A percentile compares a stretch with the other conserved stretches of the same genome.
These are phyloP conservation scores for Oryza glaberrima DNA, from an alignment of 176 grass and related monocot species.

Conservation along the genomic window DNA sequence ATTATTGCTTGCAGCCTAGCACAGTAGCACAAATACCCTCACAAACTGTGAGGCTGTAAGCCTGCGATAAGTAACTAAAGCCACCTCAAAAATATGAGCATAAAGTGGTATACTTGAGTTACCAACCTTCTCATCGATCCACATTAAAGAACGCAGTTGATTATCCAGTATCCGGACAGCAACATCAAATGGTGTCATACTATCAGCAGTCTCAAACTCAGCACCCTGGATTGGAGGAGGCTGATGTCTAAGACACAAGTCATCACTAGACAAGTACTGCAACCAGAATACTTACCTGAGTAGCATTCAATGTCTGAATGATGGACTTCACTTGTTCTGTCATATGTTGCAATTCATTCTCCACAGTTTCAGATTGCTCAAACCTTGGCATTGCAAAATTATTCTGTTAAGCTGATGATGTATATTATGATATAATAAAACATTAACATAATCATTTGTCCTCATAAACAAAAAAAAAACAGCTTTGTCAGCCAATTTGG, in stretches of 20 bases:
- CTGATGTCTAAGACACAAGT: slow-evolving; percentile 29
- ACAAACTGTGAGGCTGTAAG: neutral
- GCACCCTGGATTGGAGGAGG: slow-evolving; percentile 61
- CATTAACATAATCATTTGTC: neutral
- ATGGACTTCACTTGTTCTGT: slow-evolving; percentile 98
- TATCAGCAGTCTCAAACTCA: slow-evolving; percentile 67
- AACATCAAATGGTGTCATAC: slow-evolving; percentile 92
- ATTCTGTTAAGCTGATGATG: slow-evolving; percentile 4
- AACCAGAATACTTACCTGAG: slow-evolving; percentile 59
- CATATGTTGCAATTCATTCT: slow-evolving; percentile 93
- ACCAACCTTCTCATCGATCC: slow-evolving; percentile 96
- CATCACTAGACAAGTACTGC: slow-evolving; percentile 18
- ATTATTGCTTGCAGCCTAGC: slow-evolving; percentile 29
- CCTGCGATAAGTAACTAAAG: neutral
- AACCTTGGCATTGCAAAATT: slow-evolving; percentile 65
- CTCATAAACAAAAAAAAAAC: neutral
- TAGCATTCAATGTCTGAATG: slow-evolving; percentile 89
- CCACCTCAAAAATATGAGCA: neutral
- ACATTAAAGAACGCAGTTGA: slow-evolving; percentile 93
- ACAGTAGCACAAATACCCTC: neutral
- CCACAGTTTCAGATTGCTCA: slow-evolving; percentile 84
- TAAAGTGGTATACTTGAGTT: neutral
- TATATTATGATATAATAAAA: neutral
- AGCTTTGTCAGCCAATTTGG: neutral
- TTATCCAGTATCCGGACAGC: slow-evolving; percentile 97